phyloP scores from a whole-genome alignment of 2,329 filamentous ascomycete genomes.

The Rosellinia necatrix region DNA sequence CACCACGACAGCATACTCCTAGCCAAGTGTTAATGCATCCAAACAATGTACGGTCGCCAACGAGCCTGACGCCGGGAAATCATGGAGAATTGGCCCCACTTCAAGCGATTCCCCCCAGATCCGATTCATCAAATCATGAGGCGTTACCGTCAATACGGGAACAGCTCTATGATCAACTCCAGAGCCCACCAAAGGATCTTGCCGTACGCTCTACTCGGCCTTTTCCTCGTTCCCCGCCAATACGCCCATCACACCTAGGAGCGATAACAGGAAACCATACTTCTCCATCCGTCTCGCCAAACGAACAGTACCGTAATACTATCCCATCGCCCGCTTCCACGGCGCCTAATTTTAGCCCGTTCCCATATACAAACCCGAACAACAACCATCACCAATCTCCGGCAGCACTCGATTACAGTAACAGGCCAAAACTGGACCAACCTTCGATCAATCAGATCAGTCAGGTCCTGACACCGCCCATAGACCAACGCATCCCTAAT shows the following conservation, averaged over 20 bases:
- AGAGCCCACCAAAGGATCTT: slow-evolving; percentile 41
- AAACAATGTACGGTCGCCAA: slow-evolving; percentile 43
- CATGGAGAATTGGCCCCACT: slow-evolving; percentile 43
- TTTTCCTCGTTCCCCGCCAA: slow-evolving; percentile 44
- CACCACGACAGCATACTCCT: slow-evolving; percentile 32
- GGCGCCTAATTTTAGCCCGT: slow-evolving; percentile 46
- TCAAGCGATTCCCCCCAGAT: slow-evolving; percentile 46
- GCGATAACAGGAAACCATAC: slow-evolving; percentile 44
- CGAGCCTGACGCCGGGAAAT: slow-evolving; percentile 35
- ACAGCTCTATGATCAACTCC: slow-evolving; percentile 41
- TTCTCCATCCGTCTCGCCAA: slow-evolving; percentile 57
- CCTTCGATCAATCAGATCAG: slow-evolving; percentile 23
- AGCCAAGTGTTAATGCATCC: slow-evolving; percentile 40
- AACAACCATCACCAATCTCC: slow-evolving; percentile 41
- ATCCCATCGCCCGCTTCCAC: slow-evolving; percentile 54
- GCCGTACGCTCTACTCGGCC: slow-evolving; percentile 34
- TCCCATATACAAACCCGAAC: slow-evolving; percentile 41
- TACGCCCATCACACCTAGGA: slow-evolving; percentile 37
- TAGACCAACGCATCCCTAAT: slow-evolving; percentile 48
- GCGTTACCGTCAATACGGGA: slow-evolving; percentile 46
- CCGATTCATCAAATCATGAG: slow-evolving; percentile 44
- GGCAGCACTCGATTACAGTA: slow-evolving; percentile 47
- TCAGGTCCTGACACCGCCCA: slow-evolving; percentile 25
- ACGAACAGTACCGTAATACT: slow-evolving; percentile 50
- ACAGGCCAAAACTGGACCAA: slow-evolving; percentile 41